Percentiles rank a stretch among this genome's conserved stretches.
These are phyloP conservation scores for Trypethelium eluteriae DNA, from an alignment of 495 filamentous ascomycete genomes.

Conservation along the genomic window DNA sequence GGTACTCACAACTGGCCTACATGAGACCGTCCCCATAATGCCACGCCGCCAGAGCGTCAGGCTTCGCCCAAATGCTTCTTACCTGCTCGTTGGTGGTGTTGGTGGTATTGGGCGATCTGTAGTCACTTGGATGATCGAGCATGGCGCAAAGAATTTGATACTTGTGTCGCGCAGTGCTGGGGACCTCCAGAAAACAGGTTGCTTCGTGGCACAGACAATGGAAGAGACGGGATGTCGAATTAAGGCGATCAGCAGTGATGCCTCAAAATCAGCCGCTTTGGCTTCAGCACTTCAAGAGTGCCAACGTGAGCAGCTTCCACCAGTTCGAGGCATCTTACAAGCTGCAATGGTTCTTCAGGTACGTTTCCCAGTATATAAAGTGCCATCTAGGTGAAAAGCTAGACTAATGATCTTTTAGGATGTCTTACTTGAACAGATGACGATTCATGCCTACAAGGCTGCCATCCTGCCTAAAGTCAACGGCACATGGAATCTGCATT, in stretches of 20 bases:
- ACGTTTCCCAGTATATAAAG: background rate
- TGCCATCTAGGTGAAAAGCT: background rate
- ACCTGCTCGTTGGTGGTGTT: constrained; percentile 42
- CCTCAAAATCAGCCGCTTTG: background rate
- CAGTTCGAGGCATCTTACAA: constrained; percentile 14
- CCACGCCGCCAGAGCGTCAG: constrained; percentile 1
- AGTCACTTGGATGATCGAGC: constrained; percentile 1
- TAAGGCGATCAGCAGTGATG: background rate
- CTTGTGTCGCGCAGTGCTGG: constrained; percentile 12
- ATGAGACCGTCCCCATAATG: constrained; percentile 17
- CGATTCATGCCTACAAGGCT: background rate
- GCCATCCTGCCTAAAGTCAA: constrained; percentile 13
- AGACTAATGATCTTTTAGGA: constrained; percentile 7
- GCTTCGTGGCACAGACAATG: background rate
- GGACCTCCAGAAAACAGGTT: background rate
- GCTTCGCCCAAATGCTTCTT: constrained; percentile 29
- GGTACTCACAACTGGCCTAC: constrained; percentile 39
- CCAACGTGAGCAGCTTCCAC: background rate
- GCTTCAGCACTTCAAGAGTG: background rate
- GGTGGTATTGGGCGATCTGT: constrained; percentile 37
- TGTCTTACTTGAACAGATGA: constrained; percentile 12
- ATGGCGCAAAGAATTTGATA: constrained; percentile 11
- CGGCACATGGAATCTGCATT: constrained; percentile 17
- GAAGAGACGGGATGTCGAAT: background rate
- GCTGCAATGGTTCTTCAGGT: constrained; percentile 17